Evolutionary conservation across 257 asterid genomes (phyloP).

Genomic region (Solanum dulcamara): DNA sequence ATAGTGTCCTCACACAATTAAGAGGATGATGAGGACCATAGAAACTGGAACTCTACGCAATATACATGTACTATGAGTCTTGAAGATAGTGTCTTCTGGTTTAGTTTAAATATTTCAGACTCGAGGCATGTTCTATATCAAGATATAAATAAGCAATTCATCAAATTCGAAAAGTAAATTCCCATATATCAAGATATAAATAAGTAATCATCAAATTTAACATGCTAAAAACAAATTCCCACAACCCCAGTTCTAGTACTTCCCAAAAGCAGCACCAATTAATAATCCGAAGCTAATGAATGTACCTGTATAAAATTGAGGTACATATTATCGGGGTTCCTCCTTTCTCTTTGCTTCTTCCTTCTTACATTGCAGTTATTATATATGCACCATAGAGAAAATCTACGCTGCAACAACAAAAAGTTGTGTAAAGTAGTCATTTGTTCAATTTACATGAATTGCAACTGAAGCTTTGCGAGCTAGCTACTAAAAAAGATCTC

Average conservation of each 20-base stretch:
- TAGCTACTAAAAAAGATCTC: not conserved
- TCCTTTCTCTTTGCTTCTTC: not conserved
- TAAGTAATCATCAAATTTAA: not conserved
- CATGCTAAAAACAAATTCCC: not conserved
- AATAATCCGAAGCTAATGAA: not conserved
- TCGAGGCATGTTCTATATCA: not conserved
- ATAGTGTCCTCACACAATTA: constrained; percentile 68
- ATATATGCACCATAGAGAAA: not conserved
- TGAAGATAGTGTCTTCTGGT: not conserved
- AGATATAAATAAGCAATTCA: not conserved
- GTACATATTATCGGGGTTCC: not conserved
- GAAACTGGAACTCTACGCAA: constrained; percentile 86
- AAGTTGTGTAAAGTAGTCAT: not conserved
- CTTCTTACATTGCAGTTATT: not conserved
- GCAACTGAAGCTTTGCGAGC: not conserved
- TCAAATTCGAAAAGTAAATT: not conserved
- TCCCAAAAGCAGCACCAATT: not conserved
- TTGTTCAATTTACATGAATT: not conserved
- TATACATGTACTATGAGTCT: constrained; percentile 6
- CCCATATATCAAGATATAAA: not conserved
- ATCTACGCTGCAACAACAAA: not conserved
- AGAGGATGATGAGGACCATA: constrained; percentile 80
- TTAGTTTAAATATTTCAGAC: not conserved
- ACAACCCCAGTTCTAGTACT: not conserved
- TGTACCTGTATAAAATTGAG: not conserved